Evolutionary conservation across 257 asterid species (phyloP).

Genomic region (Solanum lignicaule): DNA sequence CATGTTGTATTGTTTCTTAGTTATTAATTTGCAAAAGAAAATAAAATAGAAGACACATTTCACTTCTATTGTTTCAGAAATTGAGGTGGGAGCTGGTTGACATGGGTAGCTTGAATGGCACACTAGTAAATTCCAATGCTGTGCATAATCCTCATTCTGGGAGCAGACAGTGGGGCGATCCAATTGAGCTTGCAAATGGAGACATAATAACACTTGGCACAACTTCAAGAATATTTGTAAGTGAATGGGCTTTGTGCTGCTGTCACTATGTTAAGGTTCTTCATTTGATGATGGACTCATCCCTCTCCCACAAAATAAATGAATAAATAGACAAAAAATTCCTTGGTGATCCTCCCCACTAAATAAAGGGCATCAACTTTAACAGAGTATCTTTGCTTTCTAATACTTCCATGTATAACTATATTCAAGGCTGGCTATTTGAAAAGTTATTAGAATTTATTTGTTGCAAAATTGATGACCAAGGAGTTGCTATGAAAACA

Average conservation of each 20-base stretch:
- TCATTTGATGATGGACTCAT: not conserved
- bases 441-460: not conserved
- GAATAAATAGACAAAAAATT: not conserved
- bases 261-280: not conserved
- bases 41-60: not conserved
- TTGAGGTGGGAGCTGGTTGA: slow-evolving; percentile 93
- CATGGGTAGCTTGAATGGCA: slow-evolving; percentile 96
- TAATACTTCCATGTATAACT: not conserved
- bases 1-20: slow-evolving; percentile 6
- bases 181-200: slow-evolving; percentile 61
- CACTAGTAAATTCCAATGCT: slow-evolving; percentile 55
- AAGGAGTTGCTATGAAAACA: not conserved
- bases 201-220: slow-evolving; percentile 81
- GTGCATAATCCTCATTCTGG: slow-evolving; percentile 50
- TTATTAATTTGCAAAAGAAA: not conserved
- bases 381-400: not conserved
- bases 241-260: not conserved
- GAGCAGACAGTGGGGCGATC: slow-evolving; percentile 72
- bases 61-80: slow-evolving; percentile 37
- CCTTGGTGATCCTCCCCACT: not conserved
- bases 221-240: slow-evolving; percentile 59
- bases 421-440: not conserved
- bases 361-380: not conserved
- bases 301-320: not conserved
- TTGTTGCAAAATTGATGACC: not conserved